Conservation (phyloP, 192 early-diverging fungal species). For the Glomus cerebriforme region DNA sequence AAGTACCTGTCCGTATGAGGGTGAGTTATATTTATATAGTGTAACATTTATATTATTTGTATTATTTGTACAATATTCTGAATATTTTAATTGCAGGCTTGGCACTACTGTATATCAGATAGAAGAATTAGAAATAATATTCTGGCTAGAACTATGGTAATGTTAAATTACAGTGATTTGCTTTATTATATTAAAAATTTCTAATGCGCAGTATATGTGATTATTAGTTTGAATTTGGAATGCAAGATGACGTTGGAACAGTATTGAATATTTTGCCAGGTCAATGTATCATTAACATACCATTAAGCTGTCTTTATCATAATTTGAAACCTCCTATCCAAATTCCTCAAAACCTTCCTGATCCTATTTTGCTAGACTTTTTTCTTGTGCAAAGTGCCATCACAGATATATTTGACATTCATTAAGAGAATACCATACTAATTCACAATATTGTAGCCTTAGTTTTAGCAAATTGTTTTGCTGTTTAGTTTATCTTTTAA, state of each 20-base stretch:
- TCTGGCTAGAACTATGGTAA: slow-evolving; percentile 10
- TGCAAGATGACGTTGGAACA: not conserved
- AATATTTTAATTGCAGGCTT: slow-evolving; percentile 14
- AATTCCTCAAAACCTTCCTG: slow-evolving; percentile 1
- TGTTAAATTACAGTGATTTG: slow-evolving; percentile 21
- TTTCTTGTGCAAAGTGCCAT: slow-evolving; percentile 7
- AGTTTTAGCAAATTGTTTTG: too few species aligned
- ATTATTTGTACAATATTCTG: slow-evolving; percentile 30
- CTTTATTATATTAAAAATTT: slow-evolving; percentile 27
- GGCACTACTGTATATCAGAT: slow-evolving; percentile 16
- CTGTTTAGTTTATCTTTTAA: too few species aligned
- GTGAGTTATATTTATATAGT: slow-evolving; percentile 31
- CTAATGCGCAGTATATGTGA: too few species aligned
- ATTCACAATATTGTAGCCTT: too few species aligned
- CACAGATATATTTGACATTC: not conserved
- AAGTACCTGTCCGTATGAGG: slow-evolving; percentile 26
- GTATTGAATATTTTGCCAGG: slow-evolving; percentile 22
- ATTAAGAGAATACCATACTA: too few species aligned
- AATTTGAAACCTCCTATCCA: slow-evolving; percentile 4
- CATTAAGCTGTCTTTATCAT: slow-evolving; percentile 26
- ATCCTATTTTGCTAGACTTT: slow-evolving; percentile 29
- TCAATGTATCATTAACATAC: slow-evolving; percentile 3
- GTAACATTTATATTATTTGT: too few species aligned
- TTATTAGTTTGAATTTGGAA: slow-evolving; percentile 36
- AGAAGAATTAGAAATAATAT: slow-evolving; percentile 1